Percentiles rank a stretch among this genome's conserved stretches.
Evolutionary conservation across 805 yeast genomes (phyloP).

Genomic region (Candida ponderosae): DNA sequence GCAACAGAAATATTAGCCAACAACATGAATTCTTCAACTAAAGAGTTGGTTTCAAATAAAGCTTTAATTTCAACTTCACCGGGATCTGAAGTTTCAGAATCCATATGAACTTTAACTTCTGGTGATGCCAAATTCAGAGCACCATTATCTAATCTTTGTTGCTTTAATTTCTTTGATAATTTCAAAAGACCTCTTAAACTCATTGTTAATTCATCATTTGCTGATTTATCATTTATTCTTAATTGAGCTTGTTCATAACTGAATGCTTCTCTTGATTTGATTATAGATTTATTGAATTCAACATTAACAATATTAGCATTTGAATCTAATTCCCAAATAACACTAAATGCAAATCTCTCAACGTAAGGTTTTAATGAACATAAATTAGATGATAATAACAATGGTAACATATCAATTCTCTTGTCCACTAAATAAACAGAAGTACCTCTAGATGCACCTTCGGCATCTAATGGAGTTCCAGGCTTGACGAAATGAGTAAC

Average conservation of each 20-base stretch:
- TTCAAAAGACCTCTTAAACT: slow-evolving; percentile 79
- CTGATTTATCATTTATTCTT: slow-evolving; percentile 72
- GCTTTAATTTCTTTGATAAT: slow-evolving; percentile 79
- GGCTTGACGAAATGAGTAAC: slow-evolving; percentile 96
- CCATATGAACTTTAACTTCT: slow-evolving; percentile 95
- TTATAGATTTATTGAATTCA: slow-evolving; percentile 78
- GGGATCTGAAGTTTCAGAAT: slow-evolving; percentile 95
- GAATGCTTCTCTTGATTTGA: slow-evolving; percentile 88
- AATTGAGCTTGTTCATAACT: slow-evolving; percentile 90
- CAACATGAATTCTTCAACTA: slow-evolving; percentile 98
- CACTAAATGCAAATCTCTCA: slow-evolving; percentile 93
- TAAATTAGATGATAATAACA: slow-evolving; percentile 87
- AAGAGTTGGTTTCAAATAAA: slow-evolving; percentile 82
- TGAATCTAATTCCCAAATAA: slow-evolving; percentile 88
- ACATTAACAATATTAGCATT: slow-evolving; percentile 79
- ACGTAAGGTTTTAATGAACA: slow-evolving; percentile 94
- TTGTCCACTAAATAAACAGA: slow-evolving; percentile 96
- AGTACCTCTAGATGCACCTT: slow-evolving; percentile 96
- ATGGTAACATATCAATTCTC: slow-evolving; percentile 97
- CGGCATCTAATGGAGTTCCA: slow-evolving; percentile 83
- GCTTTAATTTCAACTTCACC: slow-evolving; percentile 90
- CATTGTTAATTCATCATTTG: slow-evolving; percentile 76
- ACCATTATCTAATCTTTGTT: slow-evolving; percentile 85
- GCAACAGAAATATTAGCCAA: slow-evolving; percentile 96
- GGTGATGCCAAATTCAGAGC: slow-evolving; percentile 96